Evolutionary conservation across 768 basidiomycete genomes (phyloP), one percentile per base, ranked within the genome.

Genomic region (Phylloporus arenicola): DNA sequence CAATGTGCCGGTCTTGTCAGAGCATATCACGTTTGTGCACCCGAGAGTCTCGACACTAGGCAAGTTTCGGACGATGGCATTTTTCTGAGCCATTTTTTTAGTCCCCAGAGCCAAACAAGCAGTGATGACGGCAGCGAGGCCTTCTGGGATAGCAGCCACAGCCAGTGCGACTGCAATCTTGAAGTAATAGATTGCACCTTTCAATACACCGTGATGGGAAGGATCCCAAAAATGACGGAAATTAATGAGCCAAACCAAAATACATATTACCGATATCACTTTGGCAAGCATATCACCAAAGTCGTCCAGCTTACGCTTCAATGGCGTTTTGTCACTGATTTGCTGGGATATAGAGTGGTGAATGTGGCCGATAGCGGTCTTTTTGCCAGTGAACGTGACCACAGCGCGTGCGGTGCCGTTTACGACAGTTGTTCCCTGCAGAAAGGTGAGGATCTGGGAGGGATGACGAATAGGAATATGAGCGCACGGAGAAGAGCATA

Each of bases 81-180:
- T 96, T 72, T 94, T 89, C 75, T 96, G 89, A 1, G 95, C 94
- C 95, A 99, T 99, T 70, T 96, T 97, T 75, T 96, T 93, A 16
- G 95, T 97, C 17, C 95, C 96, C 13, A 99, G 77, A 10, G 96
- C 94, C 34, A 99, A 71, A 69, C 94, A 97, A 10, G 93, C 93
- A 8, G 95, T 99, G 63, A 98, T 96, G 51, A 99, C 95, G 45
- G 93, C 94, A 31, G 95, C 93, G n/a, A 99, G 73, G 52, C 95
- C 95, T 70, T 99, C 95, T 0, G 96, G 95, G 64, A 98, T 99
- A 35, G 95, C 95, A 51, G 95, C 95, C 35, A 99, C 95, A n/a
- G 96, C 95, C 40, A 99, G 75, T 5, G 96, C 93, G 39, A 99
- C 96, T 31, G 95, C 95, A 64, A 99, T 97, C 73, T 99, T 99